Conservation (phyloP, 306 rosid genomes). For the Prunus davidiana region DNA sequence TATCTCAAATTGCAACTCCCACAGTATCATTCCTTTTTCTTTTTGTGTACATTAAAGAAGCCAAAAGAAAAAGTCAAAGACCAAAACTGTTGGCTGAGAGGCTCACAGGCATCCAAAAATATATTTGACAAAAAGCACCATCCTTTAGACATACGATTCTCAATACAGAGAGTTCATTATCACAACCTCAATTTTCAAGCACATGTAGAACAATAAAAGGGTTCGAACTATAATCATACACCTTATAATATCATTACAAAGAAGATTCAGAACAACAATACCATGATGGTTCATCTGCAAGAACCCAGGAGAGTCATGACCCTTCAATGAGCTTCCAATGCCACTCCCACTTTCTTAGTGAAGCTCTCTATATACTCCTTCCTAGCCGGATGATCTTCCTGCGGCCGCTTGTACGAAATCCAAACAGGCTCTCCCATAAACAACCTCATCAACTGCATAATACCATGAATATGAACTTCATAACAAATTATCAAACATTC, state of each 20-base stretch:
- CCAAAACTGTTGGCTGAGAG: background rate
- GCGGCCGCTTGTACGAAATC: slow-evolving; percentile 85
- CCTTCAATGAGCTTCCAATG: slow-evolving; percentile 57
- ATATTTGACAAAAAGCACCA: background rate
- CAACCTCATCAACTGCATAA: slow-evolving; percentile 75
- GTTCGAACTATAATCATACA: background rate
- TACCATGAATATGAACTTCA: background rate
- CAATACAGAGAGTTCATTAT: background rate
- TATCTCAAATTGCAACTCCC: too few species aligned
- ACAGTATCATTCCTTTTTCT: background rate
- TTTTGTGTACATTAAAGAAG: background rate
- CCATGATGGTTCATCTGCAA: background rate
- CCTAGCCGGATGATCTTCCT: slow-evolving; percentile 83
- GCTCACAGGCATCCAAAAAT: background rate
- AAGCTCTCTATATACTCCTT: slow-evolving; percentile 62
- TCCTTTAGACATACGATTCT: background rate
- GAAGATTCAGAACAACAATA: too few species aligned
- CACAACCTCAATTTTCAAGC: background rate
- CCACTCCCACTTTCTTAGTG: slow-evolving; percentile 44
- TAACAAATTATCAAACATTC: background rate
- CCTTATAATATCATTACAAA: background rate
- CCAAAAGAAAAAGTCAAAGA: background rate
- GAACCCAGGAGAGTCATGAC: background rate
- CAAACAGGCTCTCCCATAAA: slow-evolving; percentile 87
- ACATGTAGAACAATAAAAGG: background rate